Conservation (phyloP, 2,329 filamentous ascomycete genomes). For the Fusarium neocosmosporiellum region DNA sequence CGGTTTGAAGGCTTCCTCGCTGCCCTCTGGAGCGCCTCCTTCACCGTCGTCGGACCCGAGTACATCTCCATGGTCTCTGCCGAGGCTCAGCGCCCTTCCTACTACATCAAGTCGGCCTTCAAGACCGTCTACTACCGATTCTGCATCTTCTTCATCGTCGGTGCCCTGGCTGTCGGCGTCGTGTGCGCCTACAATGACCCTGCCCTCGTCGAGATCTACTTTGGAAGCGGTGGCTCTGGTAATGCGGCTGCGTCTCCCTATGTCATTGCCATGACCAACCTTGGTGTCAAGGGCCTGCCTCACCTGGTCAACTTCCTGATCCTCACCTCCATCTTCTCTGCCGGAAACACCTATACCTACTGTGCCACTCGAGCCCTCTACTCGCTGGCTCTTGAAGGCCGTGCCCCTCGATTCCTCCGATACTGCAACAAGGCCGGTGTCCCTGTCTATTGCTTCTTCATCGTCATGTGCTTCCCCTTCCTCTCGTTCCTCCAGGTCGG, state of each 20-base stretch:
- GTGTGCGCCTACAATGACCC: constrained; percentile 66
- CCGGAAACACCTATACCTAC: constrained; percentile 53
- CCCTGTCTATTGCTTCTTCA: constrained; percentile 65
- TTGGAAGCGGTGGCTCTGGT: constrained; percentile 45
- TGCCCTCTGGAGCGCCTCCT: constrained; percentile 69
- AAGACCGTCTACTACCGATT: constrained; percentile 60
- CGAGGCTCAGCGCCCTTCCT: constrained; percentile 69
- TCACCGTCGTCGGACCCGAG: constrained; percentile 70
- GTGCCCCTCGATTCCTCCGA: constrained; percentile 62
- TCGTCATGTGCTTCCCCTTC: constrained; percentile 64
- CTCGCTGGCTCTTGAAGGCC: constrained; percentile 60
- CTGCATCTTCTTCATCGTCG: constrained; percentile 49
- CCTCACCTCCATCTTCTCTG: constrained; percentile 50
- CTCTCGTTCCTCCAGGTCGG: constrained; percentile 63
- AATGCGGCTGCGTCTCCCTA: constrained; percentile 63
- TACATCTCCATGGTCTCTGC: constrained; percentile 73
- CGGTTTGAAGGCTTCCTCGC: constrained; percentile 74
- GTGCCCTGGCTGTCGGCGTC: constrained; percentile 70
- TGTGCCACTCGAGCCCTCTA: constrained; percentile 61
- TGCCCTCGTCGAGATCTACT: constrained; percentile 63
- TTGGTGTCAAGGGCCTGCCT: constrained; percentile 63
- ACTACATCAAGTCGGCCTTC: constrained; percentile 65
- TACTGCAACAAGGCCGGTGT: constrained; percentile 70
- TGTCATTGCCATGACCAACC: constrained; percentile 58
- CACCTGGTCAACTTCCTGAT: constrained; percentile 67